These are phyloP conservation scores for Prunus mira DNA, from an alignment of 306 rosid species.

Conservation along the genomic window DNA sequence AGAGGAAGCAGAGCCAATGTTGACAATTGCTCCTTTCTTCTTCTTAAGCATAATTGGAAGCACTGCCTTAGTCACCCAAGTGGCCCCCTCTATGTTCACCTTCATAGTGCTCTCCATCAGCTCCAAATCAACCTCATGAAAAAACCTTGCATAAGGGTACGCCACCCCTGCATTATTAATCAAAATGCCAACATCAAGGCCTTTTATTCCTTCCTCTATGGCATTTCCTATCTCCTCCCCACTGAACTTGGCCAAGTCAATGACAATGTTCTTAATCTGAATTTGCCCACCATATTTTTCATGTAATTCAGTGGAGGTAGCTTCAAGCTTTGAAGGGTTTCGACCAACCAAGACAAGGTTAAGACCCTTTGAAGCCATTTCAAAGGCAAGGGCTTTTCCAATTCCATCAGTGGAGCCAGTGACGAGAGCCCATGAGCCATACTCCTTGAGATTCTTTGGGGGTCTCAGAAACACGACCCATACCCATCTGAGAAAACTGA, in stretches of 20 bases:
- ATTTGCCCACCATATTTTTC: not conserved
- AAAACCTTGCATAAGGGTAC: constrained; percentile 40
- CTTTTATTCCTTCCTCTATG: constrained; percentile 3
- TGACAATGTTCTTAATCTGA: constrained; percentile 9
- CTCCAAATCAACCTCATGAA: constrained; percentile 41
- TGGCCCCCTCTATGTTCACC: constrained; percentile 44
- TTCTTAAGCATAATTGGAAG: constrained; percentile 48
- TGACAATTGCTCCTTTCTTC: constrained; percentile 53
- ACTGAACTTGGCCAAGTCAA: constrained; percentile 36
- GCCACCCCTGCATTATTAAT: constrained; percentile 57
- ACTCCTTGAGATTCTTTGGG: constrained; percentile 56
- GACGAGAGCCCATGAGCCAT: constrained; percentile 72
- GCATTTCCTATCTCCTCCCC: constrained; percentile 26
- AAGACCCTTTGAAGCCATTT: constrained; percentile 57
- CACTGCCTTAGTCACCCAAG: constrained; percentile 51
- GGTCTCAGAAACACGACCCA: constrained; percentile 62
- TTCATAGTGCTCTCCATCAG: constrained; percentile 14
- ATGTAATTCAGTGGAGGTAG: constrained; percentile 28
- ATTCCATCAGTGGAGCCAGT: constrained; percentile 81
- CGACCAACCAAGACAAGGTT: constrained; percentile 34
- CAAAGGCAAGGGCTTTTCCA: constrained; percentile 60
- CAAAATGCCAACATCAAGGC: constrained; percentile 35
- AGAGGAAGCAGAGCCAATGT: constrained; percentile 52
- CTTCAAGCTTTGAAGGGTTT: constrained; percentile 31
- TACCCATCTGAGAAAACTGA: constrained; percentile 44